Base-by-base conservation (phyloP, 306 rosid genomes). In the Pterocarpus macrocarpus region DNA sequence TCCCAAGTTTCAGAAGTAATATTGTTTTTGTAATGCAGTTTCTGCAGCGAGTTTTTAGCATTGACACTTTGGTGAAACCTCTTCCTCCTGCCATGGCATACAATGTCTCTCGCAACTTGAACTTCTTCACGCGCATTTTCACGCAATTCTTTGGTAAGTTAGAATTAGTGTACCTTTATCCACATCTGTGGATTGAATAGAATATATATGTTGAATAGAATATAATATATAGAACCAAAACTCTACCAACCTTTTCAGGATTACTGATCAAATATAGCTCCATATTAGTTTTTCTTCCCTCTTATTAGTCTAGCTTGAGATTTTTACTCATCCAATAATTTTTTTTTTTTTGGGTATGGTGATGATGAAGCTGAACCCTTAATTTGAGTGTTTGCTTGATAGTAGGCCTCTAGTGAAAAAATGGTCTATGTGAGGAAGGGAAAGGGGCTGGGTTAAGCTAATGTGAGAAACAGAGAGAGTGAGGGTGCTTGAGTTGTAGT, bases 61-160 rank as follows among this genome's bases (percentile, higher is more conserved):
- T 90, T 67, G 99, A 95, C 87, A 93, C 99, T 5, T 1, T 92
- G 32, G 98, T 95, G 85, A 95, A 95, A 69, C 99, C 99, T 69
- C 98, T 95, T 73, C 99, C 98, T 0, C 90, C 97, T 0, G 88
- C 83, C 85, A 93, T 95, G 94, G 92, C 89, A 44, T 89, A 90
- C 83, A 89, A 90, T 88, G 93, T 76, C 47, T 93, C 99, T 82
- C 96, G 97, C 86, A 93, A 95, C 90, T 87, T 93, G 94, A 86
- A 32, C 90, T 95, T 95, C 96, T 95, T 95, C 90, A 93, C 99
- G 0, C 92, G 98, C 78, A 95, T 95, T 82, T 95, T 95, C 90
- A 95, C 99, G 1, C 99, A 91, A 69, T 93, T 95, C 87, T 91
- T 90, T 52, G 99, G 99, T 95, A 88, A 76, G 97, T 77, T 45